phyloP scores from a whole-genome alignment of 257 asterid genomes.

The Solanum neorickii region DNA sequence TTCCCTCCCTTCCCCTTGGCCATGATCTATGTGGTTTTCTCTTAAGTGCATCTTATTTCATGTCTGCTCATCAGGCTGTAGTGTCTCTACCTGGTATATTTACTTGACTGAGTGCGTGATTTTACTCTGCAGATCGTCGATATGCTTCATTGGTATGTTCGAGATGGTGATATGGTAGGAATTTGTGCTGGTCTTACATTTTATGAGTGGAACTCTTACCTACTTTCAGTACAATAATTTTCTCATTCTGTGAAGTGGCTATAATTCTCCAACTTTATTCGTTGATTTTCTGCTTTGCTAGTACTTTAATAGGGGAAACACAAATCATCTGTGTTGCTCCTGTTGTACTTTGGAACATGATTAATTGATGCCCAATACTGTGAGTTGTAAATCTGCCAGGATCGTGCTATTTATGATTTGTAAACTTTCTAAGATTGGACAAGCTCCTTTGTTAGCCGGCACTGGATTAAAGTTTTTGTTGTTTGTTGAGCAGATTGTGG shows the following conservation, averaged over 20 bases:
- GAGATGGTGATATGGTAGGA: constrained; percentile 80
- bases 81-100: not conserved
- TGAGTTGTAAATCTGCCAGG: not conserved
- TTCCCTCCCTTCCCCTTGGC: not conserved
- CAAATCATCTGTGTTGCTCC: not conserved
- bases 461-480: not conserved
- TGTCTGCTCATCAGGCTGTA: not conserved
- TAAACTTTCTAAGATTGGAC: not conserved
- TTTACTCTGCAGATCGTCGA: constrained; percentile 57
- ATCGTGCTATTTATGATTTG: not conserved
- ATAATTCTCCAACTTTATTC: not conserved
- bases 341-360: not conserved
- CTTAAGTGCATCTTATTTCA: not conserved
- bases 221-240: not conserved
- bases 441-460: not conserved
- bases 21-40: not conserved
- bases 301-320: not conserved
- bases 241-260: not conserved
- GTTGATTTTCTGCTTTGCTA: not conserved
- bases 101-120: not conserved
- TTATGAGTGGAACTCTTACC: not conserved
- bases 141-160: constrained; percentile 65
- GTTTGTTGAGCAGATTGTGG: constrained; percentile 59
- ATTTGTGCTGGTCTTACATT: not conserved
- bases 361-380: not conserved